Conservation (phyloP, 768 basidiomycete genomes). For the Lactifluus hygrophoroides region DNA sequence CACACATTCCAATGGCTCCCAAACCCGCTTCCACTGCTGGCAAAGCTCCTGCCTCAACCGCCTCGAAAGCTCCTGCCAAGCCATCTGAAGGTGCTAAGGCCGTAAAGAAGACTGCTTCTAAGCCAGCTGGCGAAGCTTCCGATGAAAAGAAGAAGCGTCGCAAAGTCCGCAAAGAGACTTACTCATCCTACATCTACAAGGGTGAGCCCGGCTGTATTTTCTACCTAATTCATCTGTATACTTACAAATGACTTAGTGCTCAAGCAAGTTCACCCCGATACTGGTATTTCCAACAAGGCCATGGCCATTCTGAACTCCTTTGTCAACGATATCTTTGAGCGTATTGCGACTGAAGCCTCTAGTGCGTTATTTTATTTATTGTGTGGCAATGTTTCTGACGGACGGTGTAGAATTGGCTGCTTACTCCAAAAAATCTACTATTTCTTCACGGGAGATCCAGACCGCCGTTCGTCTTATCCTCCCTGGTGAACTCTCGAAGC, state of each 20-base stretch:
- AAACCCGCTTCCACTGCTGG: constrained; percentile 81
- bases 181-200: constrained; percentile 90
- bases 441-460: constrained; percentile 97
- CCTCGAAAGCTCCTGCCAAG: constrained; percentile 68
- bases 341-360: constrained; percentile 86
- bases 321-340: constrained; percentile 92
- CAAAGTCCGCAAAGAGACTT: constrained; percentile 85
- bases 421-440: constrained; percentile 98
- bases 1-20: constrained; percentile 41
- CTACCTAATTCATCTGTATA: not conserved
- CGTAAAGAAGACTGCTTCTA: constrained; percentile 67
- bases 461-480: constrained; percentile 95
- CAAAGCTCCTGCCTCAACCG: constrained; percentile 65
- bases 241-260: constrained; percentile 45
- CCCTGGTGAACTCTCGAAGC: constrained; percentile 91
- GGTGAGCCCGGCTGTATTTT: constrained; percentile 36
- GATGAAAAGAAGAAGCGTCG: constrained; percentile 81
- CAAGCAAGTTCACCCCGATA: constrained; percentile 97
- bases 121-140: constrained; percentile 49
- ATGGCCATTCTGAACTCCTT: constrained; percentile 97
- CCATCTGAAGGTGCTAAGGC: constrained; percentile 53
- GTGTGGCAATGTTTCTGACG: not conserved
- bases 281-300: constrained; percentile 98
- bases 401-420: constrained; percentile 72
- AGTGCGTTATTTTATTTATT: constrained; percentile 40